Conservation (phyloP, 176 grass and related monocot genomes). For the Coix lacrymajobi region DNA sequence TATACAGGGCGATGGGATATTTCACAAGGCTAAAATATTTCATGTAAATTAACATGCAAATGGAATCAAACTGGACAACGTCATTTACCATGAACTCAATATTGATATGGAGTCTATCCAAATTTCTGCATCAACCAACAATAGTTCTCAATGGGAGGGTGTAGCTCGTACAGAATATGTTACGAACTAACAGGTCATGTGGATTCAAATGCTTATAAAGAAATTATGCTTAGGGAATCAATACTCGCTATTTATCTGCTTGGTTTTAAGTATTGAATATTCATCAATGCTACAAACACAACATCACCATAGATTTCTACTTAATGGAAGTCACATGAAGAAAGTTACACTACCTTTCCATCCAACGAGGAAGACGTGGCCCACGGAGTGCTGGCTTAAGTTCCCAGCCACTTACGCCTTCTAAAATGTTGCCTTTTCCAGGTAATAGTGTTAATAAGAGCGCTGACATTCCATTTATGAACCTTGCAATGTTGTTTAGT, state of each 20-base stretch:
- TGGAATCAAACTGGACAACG: not conserved
- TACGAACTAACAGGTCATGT: not conserved
- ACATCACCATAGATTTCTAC: not conserved
- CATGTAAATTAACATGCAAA: not conserved
- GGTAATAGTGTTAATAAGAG: conserved; percentile 72
- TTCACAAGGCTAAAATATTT: not conserved
- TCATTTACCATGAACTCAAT: not conserved
- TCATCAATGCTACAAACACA: not conserved
- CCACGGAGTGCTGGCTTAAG: conserved; percentile 78
- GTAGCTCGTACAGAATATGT: not conserved
- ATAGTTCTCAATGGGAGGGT: not conserved
- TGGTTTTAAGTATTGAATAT: not conserved
- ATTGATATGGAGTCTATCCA: not conserved
- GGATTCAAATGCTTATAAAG: not conserved
- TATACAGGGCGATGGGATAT: not conserved
- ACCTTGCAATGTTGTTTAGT: conserved; percentile 84
- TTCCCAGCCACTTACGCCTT: conserved; percentile 88
- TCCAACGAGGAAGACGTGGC: conserved; percentile 92
- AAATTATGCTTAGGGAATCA: not conserved
- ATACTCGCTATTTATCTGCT: not conserved
- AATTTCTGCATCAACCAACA: not conserved
- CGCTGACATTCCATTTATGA: conserved; percentile 96
- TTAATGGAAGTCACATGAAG: not conserved
- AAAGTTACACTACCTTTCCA: conserved; percentile 71
- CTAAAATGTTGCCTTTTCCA: conserved; percentile 87